Conservation (phyloP, 2,329 filamentous ascomycete genomes). For the Penicillium sp. region DNA sequence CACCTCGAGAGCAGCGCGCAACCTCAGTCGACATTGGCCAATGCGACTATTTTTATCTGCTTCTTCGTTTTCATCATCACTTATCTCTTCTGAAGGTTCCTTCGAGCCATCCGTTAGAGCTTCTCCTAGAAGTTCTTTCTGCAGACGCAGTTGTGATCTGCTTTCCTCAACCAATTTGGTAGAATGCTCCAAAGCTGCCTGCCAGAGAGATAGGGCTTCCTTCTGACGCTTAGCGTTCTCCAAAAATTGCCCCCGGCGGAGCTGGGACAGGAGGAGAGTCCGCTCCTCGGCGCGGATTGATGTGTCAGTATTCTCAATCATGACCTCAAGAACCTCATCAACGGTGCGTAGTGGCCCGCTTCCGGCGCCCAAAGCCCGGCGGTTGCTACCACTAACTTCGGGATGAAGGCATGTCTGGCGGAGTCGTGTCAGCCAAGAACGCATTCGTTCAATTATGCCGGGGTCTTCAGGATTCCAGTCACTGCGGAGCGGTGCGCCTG, state of each 20-base stretch:
- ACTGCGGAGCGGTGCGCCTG: slow-evolving; percentile 61
- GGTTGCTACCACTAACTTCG: slow-evolving; percentile 69
- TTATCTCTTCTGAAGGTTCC: slow-evolving; percentile 13
- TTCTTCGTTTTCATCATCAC: slow-evolving; percentile 40
- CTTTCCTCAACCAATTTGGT: slow-evolving; percentile 58
- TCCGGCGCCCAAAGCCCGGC: slow-evolving; percentile 62
- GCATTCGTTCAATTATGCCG: slow-evolving; percentile 67
- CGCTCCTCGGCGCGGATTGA: slow-evolving; percentile 68
- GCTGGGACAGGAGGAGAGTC: slow-evolving; percentile 59
- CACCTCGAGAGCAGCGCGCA: slow-evolving; percentile 73
- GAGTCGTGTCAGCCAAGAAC: slow-evolving; percentile 72
- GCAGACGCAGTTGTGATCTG: slow-evolving; percentile 59
- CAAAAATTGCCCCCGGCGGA: slow-evolving; percentile 73
- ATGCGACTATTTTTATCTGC: slow-evolving; percentile 50
- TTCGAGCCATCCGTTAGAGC: not conserved
- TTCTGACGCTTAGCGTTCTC: slow-evolving; percentile 70
- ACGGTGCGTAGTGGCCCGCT: slow-evolving; percentile 74
- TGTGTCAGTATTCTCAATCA: slow-evolving; percentile 82
- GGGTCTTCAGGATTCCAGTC: slow-evolving; percentile 66
- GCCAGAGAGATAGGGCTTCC: slow-evolving; percentile 71
- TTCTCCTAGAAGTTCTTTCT: slow-evolving; percentile 34
- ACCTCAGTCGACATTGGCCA: slow-evolving; percentile 60
- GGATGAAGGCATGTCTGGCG: slow-evolving; percentile 85
- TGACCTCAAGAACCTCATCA: slow-evolving; percentile 80
- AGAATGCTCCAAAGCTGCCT: slow-evolving; percentile 54